Percentiles rank a stretch among this genome's conserved stretches.
Conservation (phyloP, 2,329 filamentous ascomycete genomes). For the Lomentospora prolificans region DNA sequence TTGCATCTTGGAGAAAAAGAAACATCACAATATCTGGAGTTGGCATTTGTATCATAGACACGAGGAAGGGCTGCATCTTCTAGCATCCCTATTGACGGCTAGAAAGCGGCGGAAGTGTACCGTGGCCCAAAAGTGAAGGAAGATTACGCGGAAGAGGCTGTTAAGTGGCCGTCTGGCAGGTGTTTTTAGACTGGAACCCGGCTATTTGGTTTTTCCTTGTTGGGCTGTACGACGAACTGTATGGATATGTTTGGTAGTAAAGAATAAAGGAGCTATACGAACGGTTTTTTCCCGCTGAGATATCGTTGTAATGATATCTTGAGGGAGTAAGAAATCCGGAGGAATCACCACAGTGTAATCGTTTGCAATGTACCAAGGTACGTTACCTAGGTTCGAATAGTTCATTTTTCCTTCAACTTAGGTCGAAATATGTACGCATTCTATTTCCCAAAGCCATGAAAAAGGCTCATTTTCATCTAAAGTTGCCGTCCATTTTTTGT, state of each 20-base stretch:
- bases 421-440: too few species aligned
- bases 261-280: background rate
- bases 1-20: background rate
- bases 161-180: too few species aligned
- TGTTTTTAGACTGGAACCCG: background rate
- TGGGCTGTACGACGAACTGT: background rate
- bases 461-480: background rate
- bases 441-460: too few species aligned
- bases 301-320: background rate
- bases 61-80: background rate
- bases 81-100: too few species aligned
- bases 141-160: too few species aligned
- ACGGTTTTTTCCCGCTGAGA: background rate
- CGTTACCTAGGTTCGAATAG: too few species aligned
- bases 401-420: too few species aligned
- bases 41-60: conserved; percentile 3
- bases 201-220: background rate
- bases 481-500: background rate
- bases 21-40: background rate
- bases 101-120: too few species aligned
- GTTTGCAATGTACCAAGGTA: too few species aligned
- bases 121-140: too few species aligned
- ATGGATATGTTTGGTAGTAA: background rate
- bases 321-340: too few species aligned
- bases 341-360: too few species aligned